Evolutionary conservation across 139 green algal genomes (phyloP).

Genomic region (Asterochloris sp.): DNA sequence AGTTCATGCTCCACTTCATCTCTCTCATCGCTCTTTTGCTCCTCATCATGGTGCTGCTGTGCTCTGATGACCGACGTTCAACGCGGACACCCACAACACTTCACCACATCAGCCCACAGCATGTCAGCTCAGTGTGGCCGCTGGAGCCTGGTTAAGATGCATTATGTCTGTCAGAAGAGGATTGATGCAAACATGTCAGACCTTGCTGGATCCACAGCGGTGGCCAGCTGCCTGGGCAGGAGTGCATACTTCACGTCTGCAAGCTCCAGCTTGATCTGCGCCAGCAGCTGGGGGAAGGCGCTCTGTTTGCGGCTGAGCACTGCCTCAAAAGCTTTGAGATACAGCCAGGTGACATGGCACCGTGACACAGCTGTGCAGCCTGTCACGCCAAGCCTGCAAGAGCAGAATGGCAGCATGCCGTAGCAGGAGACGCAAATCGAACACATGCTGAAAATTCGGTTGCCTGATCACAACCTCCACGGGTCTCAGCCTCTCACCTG

Average conservation of each 20-base stretch:
- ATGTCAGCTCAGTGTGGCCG: not conserved
- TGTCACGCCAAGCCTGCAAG: not conserved
- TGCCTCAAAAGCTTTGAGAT: conserved; percentile 55
- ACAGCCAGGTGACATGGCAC: conserved; percentile 55
- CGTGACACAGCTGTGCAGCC: conserved; percentile 4
- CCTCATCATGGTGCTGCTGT: too few relatives aligned
- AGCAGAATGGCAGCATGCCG: not conserved
- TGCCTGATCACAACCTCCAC: too few relatives aligned
- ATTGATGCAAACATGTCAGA: conserved; percentile 52
- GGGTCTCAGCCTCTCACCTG: not conserved
- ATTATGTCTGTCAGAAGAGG: conserved; percentile 37
- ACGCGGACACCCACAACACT: too few relatives aligned
- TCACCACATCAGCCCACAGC: too few relatives aligned
- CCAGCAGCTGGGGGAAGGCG: conserved; percentile 33
- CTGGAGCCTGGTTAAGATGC: not conserved
- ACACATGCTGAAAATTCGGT: not conserved
- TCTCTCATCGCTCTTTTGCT: too few relatives aligned
- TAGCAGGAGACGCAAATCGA: not conserved
- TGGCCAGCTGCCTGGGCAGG: conserved; percentile 36
- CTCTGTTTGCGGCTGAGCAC: conserved; percentile 60
- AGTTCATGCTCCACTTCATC: too few relatives aligned
- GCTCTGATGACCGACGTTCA: too few relatives aligned
- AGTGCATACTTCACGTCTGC: conserved; percentile 16
- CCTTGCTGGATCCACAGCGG: conserved; percentile 30
- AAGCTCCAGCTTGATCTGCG: conserved; percentile 34